Percentiles rank a stretch among this genome's conserved stretches.
These are phyloP conservation scores for Erodium maritimum DNA, from an alignment of 345 rosid species.

Conservation along the genomic window DNA sequence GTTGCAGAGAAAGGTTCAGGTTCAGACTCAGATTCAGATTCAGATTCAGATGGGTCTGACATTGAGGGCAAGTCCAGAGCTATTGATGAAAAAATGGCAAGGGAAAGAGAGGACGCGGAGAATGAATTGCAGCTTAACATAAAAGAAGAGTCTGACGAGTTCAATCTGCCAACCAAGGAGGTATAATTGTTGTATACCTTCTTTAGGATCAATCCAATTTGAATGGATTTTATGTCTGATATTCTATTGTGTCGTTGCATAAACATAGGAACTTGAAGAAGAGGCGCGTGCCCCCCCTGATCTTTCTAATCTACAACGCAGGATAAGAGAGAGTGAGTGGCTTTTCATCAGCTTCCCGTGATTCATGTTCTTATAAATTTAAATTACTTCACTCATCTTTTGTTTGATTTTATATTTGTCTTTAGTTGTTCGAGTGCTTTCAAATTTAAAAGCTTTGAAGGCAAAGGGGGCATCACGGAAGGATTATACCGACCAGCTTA, in stretches of 20 bases:
- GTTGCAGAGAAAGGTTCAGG: slow-evolving; percentile 26
- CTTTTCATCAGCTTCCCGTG: not conserved
- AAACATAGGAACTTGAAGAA: slow-evolving; percentile 63
- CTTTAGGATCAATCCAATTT: not conserved
- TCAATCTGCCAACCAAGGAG: slow-evolving; percentile 77
- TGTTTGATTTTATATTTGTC: slow-evolving; percentile 4
- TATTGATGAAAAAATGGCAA: slow-evolving; percentile 33
- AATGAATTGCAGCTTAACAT: slow-evolving; percentile 43
- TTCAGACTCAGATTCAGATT: slow-evolving; percentile 25
- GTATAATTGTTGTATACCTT: slow-evolving; percentile 13
- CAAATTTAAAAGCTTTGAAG: slow-evolving; percentile 55
- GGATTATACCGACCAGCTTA: slow-evolving; percentile 59
- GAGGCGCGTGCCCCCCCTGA: slow-evolving; percentile 70
- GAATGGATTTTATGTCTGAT: not conserved
- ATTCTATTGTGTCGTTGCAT: slow-evolving; percentile 5
- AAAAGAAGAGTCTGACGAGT: slow-evolving; percentile 58
- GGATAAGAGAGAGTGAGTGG: slow-evolving; percentile 72
- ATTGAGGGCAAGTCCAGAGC: slow-evolving; percentile 36
- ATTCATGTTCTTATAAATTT: too few species aligned
- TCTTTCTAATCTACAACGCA: slow-evolving; percentile 54
- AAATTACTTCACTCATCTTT: not conserved
- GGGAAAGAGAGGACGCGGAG: slow-evolving; percentile 41
- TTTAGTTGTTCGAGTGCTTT: slow-evolving; percentile 73
- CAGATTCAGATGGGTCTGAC: slow-evolving; percentile 52
- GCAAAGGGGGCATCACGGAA: slow-evolving; percentile 58